Conservation (phyloP, 2,329 filamentous ascomycete species). For the Cordyceps fumosorosea region DNA sequence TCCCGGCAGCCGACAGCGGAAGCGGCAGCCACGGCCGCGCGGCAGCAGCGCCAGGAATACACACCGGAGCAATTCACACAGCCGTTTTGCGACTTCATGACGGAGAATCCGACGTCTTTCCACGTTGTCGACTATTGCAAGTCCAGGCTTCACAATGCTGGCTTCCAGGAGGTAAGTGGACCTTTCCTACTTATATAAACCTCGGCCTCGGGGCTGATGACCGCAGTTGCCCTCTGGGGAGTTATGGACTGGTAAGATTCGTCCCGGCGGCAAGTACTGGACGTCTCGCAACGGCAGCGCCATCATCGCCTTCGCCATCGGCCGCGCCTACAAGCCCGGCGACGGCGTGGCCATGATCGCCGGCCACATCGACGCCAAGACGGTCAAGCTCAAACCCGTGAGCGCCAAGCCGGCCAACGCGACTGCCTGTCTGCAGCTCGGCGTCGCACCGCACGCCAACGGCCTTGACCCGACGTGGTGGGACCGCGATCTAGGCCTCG, state of each 20-base stretch:
- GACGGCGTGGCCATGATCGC: conserved; percentile 85
- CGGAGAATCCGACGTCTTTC: conserved; percentile 85
- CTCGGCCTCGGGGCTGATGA: background rate
- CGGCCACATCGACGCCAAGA: conserved; percentile 88
- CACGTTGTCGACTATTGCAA: conserved; percentile 79
- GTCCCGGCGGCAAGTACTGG: conserved; percentile 82
- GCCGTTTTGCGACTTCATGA: conserved; percentile 83
- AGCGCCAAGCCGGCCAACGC: conserved; percentile 67
- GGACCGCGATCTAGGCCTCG: conserved; percentile 90
- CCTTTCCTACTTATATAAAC: background rate
- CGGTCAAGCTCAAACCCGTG: conserved; percentile 84
- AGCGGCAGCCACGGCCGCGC: background rate
- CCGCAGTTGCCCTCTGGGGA: conserved; percentile 67
- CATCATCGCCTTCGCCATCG: conserved; percentile 78
- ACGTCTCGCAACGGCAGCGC: conserved; percentile 78
- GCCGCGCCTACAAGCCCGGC: conserved; percentile 71
- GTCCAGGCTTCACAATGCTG: conserved; percentile 60
- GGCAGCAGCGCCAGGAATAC: background rate
- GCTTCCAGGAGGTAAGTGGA: conserved; percentile 60
- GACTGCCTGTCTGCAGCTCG: conserved; percentile 81
- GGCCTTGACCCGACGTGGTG: conserved; percentile 88
- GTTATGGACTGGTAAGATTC: conserved; percentile 65
- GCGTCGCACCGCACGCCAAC: conserved; percentile 88
- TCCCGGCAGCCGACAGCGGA: background rate
- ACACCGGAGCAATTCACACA: conserved; percentile 64